Conservation (phyloP, 306 rosid genomes). For the Acmispon strigosus region DNA sequence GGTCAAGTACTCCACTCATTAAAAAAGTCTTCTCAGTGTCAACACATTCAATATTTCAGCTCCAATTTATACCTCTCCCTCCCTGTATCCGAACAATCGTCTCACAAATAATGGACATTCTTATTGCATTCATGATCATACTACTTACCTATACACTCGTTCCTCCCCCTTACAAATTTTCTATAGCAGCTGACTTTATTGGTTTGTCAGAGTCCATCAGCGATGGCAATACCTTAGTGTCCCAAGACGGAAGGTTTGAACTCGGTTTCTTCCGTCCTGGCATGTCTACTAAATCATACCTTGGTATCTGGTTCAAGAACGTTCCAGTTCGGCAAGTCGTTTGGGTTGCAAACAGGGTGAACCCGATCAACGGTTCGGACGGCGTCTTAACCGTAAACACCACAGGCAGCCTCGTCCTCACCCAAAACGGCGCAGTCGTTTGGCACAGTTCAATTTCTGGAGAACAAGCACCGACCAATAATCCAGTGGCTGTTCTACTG, state of each 20-base stretch:
- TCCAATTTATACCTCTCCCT: too few species aligned
- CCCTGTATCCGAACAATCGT: too few species aligned
- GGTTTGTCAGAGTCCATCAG: slow-evolving; percentile 6
- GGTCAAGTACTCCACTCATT: too few species aligned
- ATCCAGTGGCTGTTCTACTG: slow-evolving; percentile 25
- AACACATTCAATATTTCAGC: too few species aligned
- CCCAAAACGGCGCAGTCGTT: slow-evolving; percentile 13
- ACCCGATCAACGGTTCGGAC: slow-evolving; percentile 19
- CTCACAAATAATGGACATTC: too few species aligned
- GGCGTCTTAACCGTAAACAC: slow-evolving; percentile 17
- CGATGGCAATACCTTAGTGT: slow-evolving; percentile 16
- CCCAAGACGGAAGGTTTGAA: slow-evolving; percentile 27
- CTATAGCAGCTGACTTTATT: slow-evolving; percentile 14
- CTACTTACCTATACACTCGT: too few species aligned
- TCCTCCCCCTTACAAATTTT: background rate
- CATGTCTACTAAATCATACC: slow-evolving; percentile 21
- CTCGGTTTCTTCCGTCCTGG: slow-evolving; percentile 46
- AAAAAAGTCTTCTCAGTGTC: too few species aligned
- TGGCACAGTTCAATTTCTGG: slow-evolving; percentile 25
- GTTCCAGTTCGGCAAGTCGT: slow-evolving; percentile 14
- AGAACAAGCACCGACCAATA: background rate
- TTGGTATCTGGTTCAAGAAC: slow-evolving; percentile 42
- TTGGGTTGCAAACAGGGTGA: slow-evolving; percentile 43
- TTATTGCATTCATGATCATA: too few species aligned
- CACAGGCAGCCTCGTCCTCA: slow-evolving; percentile 21